phyloP scores from a whole-genome alignment of 768 basidiomycete species.

The Cyclocybe aegerita region DNA sequence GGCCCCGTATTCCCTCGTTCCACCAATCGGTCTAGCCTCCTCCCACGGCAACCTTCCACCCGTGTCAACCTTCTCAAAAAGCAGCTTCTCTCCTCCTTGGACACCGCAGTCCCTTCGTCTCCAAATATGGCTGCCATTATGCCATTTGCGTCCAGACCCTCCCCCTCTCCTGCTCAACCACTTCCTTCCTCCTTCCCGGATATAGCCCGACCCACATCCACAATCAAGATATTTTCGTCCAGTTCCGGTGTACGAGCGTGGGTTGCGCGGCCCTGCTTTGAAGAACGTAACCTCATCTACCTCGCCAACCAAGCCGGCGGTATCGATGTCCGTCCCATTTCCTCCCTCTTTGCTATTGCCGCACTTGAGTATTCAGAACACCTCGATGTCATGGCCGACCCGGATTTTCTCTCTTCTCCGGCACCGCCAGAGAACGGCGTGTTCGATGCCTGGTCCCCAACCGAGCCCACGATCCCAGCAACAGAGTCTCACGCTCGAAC shows the following conservation, averaged over 20 bases:
- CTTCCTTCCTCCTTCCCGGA: conserved; percentile 21
- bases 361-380: conserved; percentile 70
- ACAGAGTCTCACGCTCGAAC: conserved; percentile 17
- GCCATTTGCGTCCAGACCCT: conserved; percentile 36
- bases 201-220: conserved; percentile 28
- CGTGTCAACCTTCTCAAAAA: conserved; percentile 49
- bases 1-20: conserved; percentile 41
- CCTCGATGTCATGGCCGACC: conserved; percentile 64
- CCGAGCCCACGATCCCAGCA: conserved; percentile 14
- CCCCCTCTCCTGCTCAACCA: conserved; percentile 21
- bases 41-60: conserved; percentile 39
- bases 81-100: conserved; percentile 47
- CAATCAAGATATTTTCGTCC: conserved; percentile 30
- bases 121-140: conserved; percentile 43
- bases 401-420: conserved; percentile 31
- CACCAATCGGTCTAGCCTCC: conserved; percentile 29
- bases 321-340: conserved; percentile 39
- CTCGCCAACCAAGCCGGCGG: conserved; percentile 33
- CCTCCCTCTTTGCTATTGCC: conserved; percentile 56
- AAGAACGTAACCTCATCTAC: conserved; percentile 65
- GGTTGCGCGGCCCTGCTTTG: conserved; percentile 73
- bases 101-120: conserved; percentile 32
- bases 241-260: conserved; percentile 67
- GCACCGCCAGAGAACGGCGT: conserved; percentile 11
- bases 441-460: conserved; percentile 13